These are phyloP conservation scores for Ilex aquifolium DNA, from an alignment of 257 asterid species.

Conservation along the genomic window DNA sequence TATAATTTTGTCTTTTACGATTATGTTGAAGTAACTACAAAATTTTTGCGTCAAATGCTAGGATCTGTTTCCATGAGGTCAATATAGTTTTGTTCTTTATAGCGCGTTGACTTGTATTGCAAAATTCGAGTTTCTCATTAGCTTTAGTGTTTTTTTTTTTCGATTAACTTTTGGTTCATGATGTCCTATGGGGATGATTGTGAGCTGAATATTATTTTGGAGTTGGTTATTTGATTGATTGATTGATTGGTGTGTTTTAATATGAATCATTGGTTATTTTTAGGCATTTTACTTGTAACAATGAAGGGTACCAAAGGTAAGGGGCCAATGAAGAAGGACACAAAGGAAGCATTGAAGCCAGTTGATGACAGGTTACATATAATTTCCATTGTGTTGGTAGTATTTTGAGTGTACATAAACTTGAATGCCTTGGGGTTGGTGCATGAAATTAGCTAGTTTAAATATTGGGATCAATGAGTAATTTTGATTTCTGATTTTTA, in stretches of 20 bases:
- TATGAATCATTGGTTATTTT: neutral
- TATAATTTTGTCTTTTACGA: no score
- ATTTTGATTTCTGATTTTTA: no score
- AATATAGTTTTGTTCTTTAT: neutral
- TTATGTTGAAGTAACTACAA: no score
- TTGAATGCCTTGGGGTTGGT: neutral
- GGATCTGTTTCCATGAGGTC: neutral
- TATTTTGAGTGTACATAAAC: neutral
- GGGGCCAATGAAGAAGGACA: constrained; percentile 54
- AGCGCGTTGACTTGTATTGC: neutral
- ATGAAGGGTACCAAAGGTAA: constrained; percentile 76
- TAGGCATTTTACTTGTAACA: constrained; percentile 18
- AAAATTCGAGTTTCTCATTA: no score
- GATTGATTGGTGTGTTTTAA: neutral
- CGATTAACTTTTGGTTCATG: neutral
- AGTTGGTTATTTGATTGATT: neutral
- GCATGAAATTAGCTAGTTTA: neutral
- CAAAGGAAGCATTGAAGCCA: constrained; percentile 72
- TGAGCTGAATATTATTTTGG: neutral
- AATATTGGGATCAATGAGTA: neutral
- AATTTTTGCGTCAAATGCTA: neutral
- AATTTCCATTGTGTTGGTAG: neutral
- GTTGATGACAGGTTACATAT: constrained; percentile 54
- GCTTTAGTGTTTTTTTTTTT: no score
- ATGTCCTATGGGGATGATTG: neutral